These are phyloP conservation scores for Megacollybia platyphylla DNA, from an alignment of 1,284 basidiomycete genomes.

Conservation along the genomic window DNA sequence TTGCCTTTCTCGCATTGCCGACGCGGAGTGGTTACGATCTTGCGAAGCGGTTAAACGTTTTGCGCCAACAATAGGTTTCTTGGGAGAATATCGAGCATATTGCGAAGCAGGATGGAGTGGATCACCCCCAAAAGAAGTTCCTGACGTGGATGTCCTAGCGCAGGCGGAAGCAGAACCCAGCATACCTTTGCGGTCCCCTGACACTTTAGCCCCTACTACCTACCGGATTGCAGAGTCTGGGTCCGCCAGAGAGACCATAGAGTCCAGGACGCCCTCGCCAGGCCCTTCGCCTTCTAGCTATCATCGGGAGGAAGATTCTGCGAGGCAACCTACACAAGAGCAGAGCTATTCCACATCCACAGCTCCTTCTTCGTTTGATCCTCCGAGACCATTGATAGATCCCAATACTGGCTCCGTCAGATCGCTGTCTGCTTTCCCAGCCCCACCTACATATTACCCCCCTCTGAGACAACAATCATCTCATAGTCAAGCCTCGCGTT, in stretches of 20 bases:
- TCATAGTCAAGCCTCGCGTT: constrained; percentile 15
- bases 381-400: constrained; percentile 23
- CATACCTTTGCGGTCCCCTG: no score
- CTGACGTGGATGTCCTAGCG: constrained; percentile 17
- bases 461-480: constrained; percentile 22
- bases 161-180: neutral
- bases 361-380: constrained; percentile 17
- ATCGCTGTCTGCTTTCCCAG: constrained; percentile 57
- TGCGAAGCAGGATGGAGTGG: constrained; percentile 68
- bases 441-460: constrained; percentile 59
- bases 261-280: neutral
- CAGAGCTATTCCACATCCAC: constrained; percentile 4
- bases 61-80: constrained; percentile 48
- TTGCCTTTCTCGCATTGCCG: constrained; percentile 53
- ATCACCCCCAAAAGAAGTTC: constrained; percentile 38
- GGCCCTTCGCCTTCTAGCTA: neutral
- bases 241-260: no score
- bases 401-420: constrained; percentile 41
- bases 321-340: constrained; percentile 1
- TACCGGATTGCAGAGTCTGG: no score
- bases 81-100: constrained; percentile 58
- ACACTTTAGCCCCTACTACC: no score
- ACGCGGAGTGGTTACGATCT: constrained; percentile 63
- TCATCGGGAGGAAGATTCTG: neutral
- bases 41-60: constrained; percentile 58